Evolutionary conservation across 1,284 basidiomycete species (phyloP).

Genomic region (Rhodotorula mucilaginosa): DNA sequence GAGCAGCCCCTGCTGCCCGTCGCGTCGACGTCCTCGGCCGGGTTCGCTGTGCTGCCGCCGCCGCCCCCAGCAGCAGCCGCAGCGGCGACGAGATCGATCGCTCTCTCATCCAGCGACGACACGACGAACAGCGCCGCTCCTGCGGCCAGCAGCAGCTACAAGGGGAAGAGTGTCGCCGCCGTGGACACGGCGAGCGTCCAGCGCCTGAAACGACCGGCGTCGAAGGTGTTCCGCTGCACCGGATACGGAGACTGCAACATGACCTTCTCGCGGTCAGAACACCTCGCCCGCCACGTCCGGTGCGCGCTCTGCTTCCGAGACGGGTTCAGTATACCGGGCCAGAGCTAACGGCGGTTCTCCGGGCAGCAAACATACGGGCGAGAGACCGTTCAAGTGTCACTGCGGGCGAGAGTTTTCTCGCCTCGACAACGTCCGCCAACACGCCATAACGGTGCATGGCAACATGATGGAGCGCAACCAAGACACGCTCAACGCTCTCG

Average conservation of each 20-base stretch:
- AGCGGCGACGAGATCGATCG: too few relatives aligned
- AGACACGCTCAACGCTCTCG: slow-evolving; percentile 32
- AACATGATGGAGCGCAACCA: slow-evolving; percentile 79
- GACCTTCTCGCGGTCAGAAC: slow-evolving; percentile 92
- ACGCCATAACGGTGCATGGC: slow-evolving; percentile 91
- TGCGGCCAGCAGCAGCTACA: too few relatives aligned
- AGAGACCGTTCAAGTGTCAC: slow-evolving; percentile 89
- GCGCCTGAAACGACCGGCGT: slow-evolving; percentile 47
- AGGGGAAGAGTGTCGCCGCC: too few relatives aligned
- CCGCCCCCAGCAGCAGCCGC: too few relatives aligned
- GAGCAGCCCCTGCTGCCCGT: too few relatives aligned
- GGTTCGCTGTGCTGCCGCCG: too few relatives aligned
- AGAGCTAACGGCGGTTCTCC: slow-evolving; percentile 3
- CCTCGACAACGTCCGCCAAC: slow-evolving; percentile 92
- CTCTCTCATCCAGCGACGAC: too few relatives aligned
- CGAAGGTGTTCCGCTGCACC: slow-evolving; percentile 90
- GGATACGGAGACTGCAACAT: slow-evolving; percentile 94
- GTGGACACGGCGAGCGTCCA: background rate
- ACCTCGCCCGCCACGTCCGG: slow-evolving; percentile 92
- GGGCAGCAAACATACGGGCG: slow-evolving; percentile 89
- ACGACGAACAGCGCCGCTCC: too few relatives aligned
- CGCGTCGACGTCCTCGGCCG: too few relatives aligned
- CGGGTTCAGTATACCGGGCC: background rate
- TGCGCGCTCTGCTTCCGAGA: slow-evolving; percentile 49
- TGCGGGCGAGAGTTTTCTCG: slow-evolving; percentile 93